Evolutionary conservation across 257 asterid species (phyloP).

Genomic region (Salvia hispanica): DNA sequence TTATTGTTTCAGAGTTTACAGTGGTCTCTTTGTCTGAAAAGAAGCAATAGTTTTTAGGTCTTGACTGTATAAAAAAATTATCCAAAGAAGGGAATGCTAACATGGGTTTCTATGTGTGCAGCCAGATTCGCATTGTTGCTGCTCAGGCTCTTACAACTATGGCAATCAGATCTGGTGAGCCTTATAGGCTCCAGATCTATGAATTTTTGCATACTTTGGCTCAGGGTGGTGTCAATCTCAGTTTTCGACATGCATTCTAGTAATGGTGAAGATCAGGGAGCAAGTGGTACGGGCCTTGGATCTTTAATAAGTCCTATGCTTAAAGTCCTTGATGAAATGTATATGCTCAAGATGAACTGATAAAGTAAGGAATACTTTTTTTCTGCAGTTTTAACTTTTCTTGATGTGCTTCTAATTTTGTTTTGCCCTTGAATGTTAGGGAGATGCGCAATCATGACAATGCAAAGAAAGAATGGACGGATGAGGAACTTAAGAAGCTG

Average conservation of each 20-base stretch:
- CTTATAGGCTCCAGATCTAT: constrained; percentile 97
- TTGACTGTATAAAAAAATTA: too few species aligned
- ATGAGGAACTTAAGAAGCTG: constrained; percentile 92
- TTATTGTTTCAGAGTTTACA: too few species aligned
- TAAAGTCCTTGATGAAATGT: constrained; percentile 96
- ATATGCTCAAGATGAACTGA: constrained; percentile 92
- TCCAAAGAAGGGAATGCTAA: constrained; percentile 19
- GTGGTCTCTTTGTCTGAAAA: too few species aligned
- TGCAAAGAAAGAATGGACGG: constrained; percentile 96
- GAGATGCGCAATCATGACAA: constrained; percentile 99
- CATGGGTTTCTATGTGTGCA: neutral
- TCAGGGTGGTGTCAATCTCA: constrained; percentile 99
- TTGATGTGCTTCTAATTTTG: constrained; percentile 25
- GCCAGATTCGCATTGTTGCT: constrained; percentile 89
- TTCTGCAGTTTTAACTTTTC: constrained; percentile 21
- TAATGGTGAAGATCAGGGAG: constrained; percentile 99
- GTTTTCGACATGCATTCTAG: constrained; percentile 97
- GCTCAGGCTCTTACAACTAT: constrained; percentile 97
- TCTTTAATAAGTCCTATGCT: constrained; percentile 94
- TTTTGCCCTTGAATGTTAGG: constrained; percentile 51
- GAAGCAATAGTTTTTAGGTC: too few species aligned
- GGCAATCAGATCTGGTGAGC: constrained; percentile 99
- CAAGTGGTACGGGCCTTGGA: constrained; percentile 98
- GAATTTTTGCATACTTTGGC: constrained; percentile 90
- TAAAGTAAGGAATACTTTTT: constrained; percentile 65